phyloP scores from a whole-genome alignment of 129 eudicot genomes.

The Arctium lappa region DNA sequence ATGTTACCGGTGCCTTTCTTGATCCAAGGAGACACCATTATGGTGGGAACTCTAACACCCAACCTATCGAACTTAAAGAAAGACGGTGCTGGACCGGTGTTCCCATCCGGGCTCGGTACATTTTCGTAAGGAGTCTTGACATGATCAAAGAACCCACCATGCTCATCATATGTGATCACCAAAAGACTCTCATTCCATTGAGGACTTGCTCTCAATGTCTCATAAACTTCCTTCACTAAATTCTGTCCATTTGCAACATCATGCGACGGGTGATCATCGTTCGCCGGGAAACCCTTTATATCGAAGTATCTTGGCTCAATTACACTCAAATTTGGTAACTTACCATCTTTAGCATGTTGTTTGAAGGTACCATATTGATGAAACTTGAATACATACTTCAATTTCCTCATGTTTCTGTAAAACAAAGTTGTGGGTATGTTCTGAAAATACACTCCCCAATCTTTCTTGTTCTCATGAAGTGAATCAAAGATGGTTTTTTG shows the following conservation, averaged over 20 bases:
- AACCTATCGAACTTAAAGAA: conserved; percentile 90
- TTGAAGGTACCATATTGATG: conserved; percentile 70
- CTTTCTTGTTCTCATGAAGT: conserved; percentile 52
- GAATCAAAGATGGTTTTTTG: conserved; percentile 92
- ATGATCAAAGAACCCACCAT: conserved; percentile 98
- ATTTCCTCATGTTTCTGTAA: conserved; percentile 79
- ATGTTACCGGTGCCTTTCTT: conserved; percentile 85
- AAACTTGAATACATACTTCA: conserved; percentile 82
- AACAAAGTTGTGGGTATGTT: conserved; percentile 87
- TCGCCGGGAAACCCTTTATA: conserved; percentile 62
- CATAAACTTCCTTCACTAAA: conserved; percentile 89
- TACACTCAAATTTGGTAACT: conserved; percentile 68
- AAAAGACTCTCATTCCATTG: conserved; percentile 93
- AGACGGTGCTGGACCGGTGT: conserved; percentile 87
- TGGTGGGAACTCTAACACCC: conserved; percentile 91
- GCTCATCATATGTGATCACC: conserved; percentile 92
- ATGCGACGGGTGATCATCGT: conserved; percentile 98
- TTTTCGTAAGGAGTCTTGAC: conserved; percentile 78
- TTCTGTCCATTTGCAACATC: conserved; percentile 97
- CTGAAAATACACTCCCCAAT: conserved; percentile 79
- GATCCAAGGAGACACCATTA: conserved; percentile 99
- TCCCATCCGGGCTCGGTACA: conserved; percentile 97
- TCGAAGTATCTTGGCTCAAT: conserved; percentile 95
- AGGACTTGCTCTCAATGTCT: conserved; percentile 80
- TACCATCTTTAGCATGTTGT: conserved; percentile 76